phyloP scores from a whole-genome alignment of 176 grass and related monocot genomes.

The Ampelocalamus luodianensis region DNA sequence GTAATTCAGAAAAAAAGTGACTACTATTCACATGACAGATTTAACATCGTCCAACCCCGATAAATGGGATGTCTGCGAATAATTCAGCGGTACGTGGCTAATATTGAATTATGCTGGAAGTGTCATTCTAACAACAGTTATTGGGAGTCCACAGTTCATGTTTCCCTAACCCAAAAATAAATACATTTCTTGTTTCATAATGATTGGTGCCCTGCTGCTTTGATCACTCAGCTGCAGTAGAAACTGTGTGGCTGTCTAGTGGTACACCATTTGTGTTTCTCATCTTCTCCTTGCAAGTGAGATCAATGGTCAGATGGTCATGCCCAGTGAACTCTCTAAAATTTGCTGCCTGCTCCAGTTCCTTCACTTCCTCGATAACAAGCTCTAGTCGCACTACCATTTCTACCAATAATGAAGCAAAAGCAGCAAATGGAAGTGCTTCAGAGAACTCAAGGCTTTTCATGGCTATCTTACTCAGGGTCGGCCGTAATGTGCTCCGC shows the following conservation, averaged over 20 bases:
- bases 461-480: slow-evolving; percentile 79
- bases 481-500: slow-evolving; percentile 54
- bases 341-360: slow-evolving; percentile 68
- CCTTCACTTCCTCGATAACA: slow-evolving; percentile 89
- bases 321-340: slow-evolving; percentile 69
- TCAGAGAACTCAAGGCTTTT: slow-evolving; percentile 88
- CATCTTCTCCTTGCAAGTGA: slow-evolving; percentile 49
- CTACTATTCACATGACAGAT: not conserved
- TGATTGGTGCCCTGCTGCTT: not conserved
- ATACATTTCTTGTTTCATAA: not conserved
- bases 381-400: slow-evolving; percentile 85
- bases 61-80: not conserved
- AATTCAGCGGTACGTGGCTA: not conserved
- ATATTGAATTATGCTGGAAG: not conserved
- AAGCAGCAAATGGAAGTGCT: slow-evolving; percentile 88
- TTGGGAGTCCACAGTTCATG: not conserved
- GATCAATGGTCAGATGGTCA: slow-evolving; percentile 57
- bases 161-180: slow-evolving; percentile 29
- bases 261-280: slow-evolving; percentile 31
- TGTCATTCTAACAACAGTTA: slow-evolving; percentile 17
- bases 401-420: slow-evolving; percentile 88
- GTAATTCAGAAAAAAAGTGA: not conserved
- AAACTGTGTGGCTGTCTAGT: slow-evolving; percentile 51
- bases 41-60: not conserved
- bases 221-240: slow-evolving; percentile 44